phyloP scores from a whole-genome alignment of 805 yeast genomes.

The Cyberlindnera veronae region DNA sequence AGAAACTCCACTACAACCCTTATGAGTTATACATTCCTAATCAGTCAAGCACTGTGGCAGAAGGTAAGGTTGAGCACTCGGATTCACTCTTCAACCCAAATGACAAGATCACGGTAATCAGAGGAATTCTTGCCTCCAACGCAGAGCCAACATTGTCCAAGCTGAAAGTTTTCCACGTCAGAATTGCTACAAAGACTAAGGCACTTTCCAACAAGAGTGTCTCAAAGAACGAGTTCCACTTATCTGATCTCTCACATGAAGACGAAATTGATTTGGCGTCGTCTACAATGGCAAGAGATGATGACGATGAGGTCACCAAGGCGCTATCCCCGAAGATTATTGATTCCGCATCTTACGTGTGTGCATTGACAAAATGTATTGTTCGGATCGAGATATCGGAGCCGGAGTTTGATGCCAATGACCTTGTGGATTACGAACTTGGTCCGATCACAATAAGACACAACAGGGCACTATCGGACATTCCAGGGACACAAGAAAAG shows the following conservation, averaged over 20 bases:
- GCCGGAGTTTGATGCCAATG: conserved; percentile 47
- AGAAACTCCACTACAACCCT: conserved; percentile 18
- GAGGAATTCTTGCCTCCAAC: conserved; percentile 30
- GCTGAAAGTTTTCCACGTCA: conserved; percentile 31
- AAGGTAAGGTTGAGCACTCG: conserved; percentile 23
- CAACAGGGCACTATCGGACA: conserved; percentile 31
- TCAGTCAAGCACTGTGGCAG: conserved; percentile 27
- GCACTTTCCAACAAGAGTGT: conserved; percentile 13
- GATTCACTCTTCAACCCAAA: conserved; percentile 14
- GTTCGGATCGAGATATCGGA: conserved; percentile 50
- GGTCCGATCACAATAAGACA: conserved; percentile 52
- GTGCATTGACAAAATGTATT: conserved; percentile 42
- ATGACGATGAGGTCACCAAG: conserved; percentile 7
- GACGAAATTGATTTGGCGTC: conserved; percentile 32
- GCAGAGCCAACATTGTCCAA: conserved; percentile 23
- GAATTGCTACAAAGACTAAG: conserved; percentile 33
- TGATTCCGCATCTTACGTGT: conserved; percentile 47
- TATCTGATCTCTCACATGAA: conserved; percentile 23
- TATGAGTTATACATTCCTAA: conserved; percentile 23
- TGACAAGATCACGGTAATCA: conserved; percentile 26
- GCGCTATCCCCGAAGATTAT: conserved; percentile 34
- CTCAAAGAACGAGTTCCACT: conserved; percentile 32
- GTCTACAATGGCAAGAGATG: conserved; percentile 17
- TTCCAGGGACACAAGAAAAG: conserved; percentile 22
- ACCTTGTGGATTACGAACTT: conserved; percentile 44